These are phyloP conservation scores for Trichosporon sp. DNA, from an alignment of 1,284 basidiomycete genomes.

Conservation along the genomic window DNA sequence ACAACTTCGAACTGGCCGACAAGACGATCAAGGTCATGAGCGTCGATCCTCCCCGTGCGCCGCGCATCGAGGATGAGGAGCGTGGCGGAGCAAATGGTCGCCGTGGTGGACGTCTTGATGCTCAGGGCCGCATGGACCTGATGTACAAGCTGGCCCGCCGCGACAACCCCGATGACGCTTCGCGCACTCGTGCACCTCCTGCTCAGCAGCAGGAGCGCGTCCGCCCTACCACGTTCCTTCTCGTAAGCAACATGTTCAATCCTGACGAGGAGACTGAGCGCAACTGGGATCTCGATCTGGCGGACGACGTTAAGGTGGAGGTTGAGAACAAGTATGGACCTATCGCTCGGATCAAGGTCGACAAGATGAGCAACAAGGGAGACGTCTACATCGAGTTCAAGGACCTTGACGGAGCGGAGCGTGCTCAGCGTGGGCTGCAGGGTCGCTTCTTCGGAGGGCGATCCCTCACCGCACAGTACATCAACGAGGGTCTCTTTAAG, in stretches of 20 bases:
- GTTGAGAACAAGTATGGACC: constrained; percentile 84
- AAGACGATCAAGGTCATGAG: constrained; percentile 82
- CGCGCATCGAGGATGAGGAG: constrained; percentile 5
- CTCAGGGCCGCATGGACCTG: constrained; percentile 89
- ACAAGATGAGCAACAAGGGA: constrained; percentile 80
- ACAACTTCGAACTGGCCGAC: constrained; percentile 93
- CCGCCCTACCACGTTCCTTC: constrained; percentile 65
- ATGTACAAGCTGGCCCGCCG: constrained; percentile 96
- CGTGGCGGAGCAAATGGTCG: constrained; percentile 16
- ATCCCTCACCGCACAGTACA: constrained; percentile 76
- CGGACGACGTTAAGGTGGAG: constrained; percentile 92
- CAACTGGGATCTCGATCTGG: constrained; percentile 94
- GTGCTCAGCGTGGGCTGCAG: constrained; percentile 80
- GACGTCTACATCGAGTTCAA: constrained; percentile 96
- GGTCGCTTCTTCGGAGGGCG: constrained; percentile 93
- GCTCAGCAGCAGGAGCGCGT: constrained; percentile 56
- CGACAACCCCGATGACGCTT: constrained; percentile 21
- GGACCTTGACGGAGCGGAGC: constrained; percentile 67
- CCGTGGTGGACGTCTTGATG: constrained; percentile 74
- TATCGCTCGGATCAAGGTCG: constrained; percentile 83
- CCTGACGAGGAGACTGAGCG: constrained; percentile 95
- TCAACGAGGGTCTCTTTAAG: constrained; percentile 87
- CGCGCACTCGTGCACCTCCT: not conserved
- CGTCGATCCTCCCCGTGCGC: constrained; percentile 66
- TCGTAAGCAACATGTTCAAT: constrained; percentile 94